These are phyloP conservation scores for Malassezia restricta DNA, from an alignment of 1,284 basidiomycete genomes.

Conservation along the genomic window DNA sequence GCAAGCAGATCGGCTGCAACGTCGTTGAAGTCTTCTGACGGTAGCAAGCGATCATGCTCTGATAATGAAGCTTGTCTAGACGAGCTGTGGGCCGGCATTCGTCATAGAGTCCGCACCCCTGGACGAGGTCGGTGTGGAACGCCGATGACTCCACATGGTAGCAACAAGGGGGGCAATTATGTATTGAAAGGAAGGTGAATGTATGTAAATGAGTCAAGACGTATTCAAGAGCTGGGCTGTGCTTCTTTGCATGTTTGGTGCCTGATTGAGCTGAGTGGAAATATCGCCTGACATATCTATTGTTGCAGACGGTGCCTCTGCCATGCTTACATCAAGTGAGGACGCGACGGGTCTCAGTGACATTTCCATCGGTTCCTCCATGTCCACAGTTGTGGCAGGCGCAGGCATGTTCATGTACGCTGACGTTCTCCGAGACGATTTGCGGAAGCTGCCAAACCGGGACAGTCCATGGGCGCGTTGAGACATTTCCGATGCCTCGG, in stretches of 20 bases:
- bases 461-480: neutral
- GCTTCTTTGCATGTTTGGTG: neutral
- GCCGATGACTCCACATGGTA: no score
- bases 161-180: neutral
- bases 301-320: neutral
- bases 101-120: no score
- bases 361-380: conserved; percentile 2
- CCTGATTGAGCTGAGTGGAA: neutral
- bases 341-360: neutral
- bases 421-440: neutral
- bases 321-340: neutral
- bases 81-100: no score
- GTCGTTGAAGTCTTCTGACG: no score
- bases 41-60: no score
- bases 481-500: conserved; percentile 27
- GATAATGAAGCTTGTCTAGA: no score
- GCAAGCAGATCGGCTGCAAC: no score
- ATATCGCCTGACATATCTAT: neutral
- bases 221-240: neutral
- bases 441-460: neutral
- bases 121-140: no score
- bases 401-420: neutral
- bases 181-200: neutral
- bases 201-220: neutral
- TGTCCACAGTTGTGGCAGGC: neutral